These are phyloP conservation scores for Chlorophyllum brunneum DNA, from an alignment of 768 basidiomycete species.

Conservation along the genomic window DNA sequence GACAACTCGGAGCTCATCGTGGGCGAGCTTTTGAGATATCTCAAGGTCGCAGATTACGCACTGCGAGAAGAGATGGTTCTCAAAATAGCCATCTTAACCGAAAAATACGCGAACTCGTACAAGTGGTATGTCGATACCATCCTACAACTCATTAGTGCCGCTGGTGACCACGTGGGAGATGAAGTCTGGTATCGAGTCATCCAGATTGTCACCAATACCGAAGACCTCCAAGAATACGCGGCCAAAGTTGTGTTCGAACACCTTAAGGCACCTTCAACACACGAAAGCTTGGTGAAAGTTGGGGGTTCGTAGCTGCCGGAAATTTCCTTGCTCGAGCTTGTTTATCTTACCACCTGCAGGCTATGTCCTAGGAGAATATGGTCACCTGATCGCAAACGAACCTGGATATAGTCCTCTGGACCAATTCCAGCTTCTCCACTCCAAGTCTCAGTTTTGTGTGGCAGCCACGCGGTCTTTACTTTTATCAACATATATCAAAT, in stretches of 20 bases:
- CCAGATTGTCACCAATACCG: conserved; percentile 97
- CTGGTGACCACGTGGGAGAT: conserved; percentile 98
- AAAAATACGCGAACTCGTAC: conserved; percentile 95
- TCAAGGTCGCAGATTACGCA: conserved; percentile 95
- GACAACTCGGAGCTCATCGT: conserved; percentile 96
- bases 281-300: conserved; percentile 94
- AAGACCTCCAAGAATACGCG: conserved; percentile 95
- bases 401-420: conserved; percentile 89
- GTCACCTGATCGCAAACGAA: conserved; percentile 95
- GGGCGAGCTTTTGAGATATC: conserved; percentile 89
- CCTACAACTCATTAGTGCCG: conserved; percentile 90
- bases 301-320: conserved; percentile 56
- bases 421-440: conserved; percentile 89
- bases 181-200: conserved; percentile 99
- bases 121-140: conserved; percentile 99
- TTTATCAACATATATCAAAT: conserved; percentile 97
- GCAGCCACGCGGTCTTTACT: conserved; percentile 90
- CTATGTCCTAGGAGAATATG: conserved; percentile 97
- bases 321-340: background rate
- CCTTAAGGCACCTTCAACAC: conserved; percentile 77
- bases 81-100: conserved; percentile 98
- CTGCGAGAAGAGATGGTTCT: conserved; percentile 98
- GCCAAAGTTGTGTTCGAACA: conserved; percentile 90
- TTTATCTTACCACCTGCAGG: conserved; percentile 38
- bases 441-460: conserved; percentile 92